Base-by-base conservation (phyloP, 2,329 filamentous ascomycete species). In the Apiospora hydei region DNA sequence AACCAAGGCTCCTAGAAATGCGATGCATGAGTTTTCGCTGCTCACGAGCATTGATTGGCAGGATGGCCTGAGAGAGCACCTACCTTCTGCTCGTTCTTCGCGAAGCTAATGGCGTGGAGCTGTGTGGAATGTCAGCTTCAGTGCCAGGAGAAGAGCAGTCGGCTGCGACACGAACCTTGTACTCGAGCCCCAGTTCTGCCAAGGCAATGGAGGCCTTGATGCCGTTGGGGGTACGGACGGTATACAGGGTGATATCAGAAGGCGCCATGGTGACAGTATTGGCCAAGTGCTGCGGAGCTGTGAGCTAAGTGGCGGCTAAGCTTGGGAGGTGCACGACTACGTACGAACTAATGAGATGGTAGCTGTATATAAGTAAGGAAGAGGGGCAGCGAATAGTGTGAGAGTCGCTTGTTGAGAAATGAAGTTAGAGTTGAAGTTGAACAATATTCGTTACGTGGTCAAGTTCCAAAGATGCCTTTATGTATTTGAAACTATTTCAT, bases 201-300 rank as follows among this genome's bases (percentile, higher is more conserved):
- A 98, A 85, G 13, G 94, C 88, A 75, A 98, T 97, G 71, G 93
- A 95, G 74, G 94, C 89, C 82, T 97, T 97, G 87, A 96, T 93
- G 74, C 94, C 94, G 84, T 97, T 97, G 61, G 95, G 94, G 69
- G 95, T 98, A 78, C 91, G 88, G 16, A 89, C 87, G 16, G 94
- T 97, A 85, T 96, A 97, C 43, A 97, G 89, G 61, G 91, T 92
- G 77, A 97, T 94, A 76, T 93, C 86, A 7, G 92, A 68, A n/a
- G n/a, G 41, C 41, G 66, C 66, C 66, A 68, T 68, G 64, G 43
- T 68, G 5, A 30, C 86, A 82, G 83, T 80, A 70, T 78, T 76
- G 26, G 84, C 79, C 21, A 7, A 85, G 87, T 88, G 47, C 79
- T 85, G 76, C 49, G 43, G 34, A 57, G 30, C n/a, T 53, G 68